Evolutionary conservation across 2,329 filamentous ascomycete genomes (phyloP).

Genomic region (Tolypocladium pustulatum): DNA sequence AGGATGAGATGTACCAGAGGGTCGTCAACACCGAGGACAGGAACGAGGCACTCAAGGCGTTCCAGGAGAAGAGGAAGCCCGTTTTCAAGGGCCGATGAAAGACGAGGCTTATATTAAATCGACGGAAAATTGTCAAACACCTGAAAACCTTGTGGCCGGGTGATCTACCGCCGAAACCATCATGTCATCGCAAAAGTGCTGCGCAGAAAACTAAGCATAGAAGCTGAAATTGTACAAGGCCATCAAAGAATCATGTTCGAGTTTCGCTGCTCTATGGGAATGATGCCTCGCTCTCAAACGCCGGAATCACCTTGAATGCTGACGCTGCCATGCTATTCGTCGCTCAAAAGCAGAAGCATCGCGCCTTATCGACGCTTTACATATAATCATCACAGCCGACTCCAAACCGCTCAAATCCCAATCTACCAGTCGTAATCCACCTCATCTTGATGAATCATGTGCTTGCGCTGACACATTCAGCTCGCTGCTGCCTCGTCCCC

Average conservation of each 20-base stretch:
- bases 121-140: background rate
- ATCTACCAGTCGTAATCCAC: background rate
- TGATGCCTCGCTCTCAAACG: background rate
- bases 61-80: constrained; percentile 54
- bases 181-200: background rate
- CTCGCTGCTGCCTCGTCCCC: background rate
- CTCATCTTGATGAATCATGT: background rate
- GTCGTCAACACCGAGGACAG: constrained; percentile 80
- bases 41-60: constrained; percentile 78
- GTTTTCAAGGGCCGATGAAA: constrained; percentile 43
- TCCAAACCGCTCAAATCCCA: background rate
- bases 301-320: background rate
- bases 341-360: background rate
- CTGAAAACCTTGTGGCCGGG: background rate
- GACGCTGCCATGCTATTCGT: background rate
- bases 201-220: background rate
- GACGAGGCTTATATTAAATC: background rate
- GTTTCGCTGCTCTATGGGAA: background rate
- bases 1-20: constrained; percentile 76
- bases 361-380: background rate
- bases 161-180: background rate
- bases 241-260: background rate
- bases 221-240: background rate
- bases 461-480: no score
- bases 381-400: background rate